Conservation (phyloP, 768 basidiomycete genomes). For the Cystobasidium ongulense region DNA sequence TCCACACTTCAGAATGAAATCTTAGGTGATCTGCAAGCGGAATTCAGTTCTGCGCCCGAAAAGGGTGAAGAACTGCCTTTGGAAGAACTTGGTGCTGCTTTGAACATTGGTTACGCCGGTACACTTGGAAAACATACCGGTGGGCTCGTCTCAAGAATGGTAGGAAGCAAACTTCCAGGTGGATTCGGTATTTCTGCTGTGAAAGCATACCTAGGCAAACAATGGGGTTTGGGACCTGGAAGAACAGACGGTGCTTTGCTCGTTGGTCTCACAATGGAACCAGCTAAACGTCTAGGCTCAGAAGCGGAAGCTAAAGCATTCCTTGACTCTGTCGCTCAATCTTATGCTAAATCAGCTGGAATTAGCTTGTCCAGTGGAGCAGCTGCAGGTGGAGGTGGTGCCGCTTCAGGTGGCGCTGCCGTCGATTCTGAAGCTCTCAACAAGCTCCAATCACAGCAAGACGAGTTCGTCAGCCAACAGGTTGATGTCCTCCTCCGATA, state of each 20-base stretch:
- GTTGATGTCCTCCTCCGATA: constrained; percentile 96
- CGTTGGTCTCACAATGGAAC: constrained; percentile 84
- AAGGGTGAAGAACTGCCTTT: constrained; percentile 96
- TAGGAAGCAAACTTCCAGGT: constrained; percentile 96
- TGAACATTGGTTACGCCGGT: constrained; percentile 73
- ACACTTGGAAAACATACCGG: constrained; percentile 85
- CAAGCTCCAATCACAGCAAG: constrained; percentile 88
- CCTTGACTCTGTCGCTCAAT: constrained; percentile 73
- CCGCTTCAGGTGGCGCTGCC: constrained; percentile 66
- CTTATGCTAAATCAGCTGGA: constrained; percentile 81
- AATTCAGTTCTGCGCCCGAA: constrained; percentile 90
- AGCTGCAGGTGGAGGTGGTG: constrained; percentile 55
- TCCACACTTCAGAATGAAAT: constrained; percentile 99
- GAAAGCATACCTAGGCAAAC: constrained; percentile 78
- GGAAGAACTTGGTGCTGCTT: constrained; percentile 82
- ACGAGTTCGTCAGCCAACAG: constrained; percentile 83
- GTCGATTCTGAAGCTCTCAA: constrained; percentile 98
- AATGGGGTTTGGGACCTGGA: constrained; percentile 86
- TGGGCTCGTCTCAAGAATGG: constrained; percentile 77
- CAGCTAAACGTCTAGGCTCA: constrained; percentile 80
- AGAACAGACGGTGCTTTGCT: constrained; percentile 85
- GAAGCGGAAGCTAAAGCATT: constrained; percentile 89
- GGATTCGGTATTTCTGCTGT: constrained; percentile 92
- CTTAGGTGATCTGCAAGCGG: constrained; percentile 87
- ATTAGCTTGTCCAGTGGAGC: constrained; percentile 69